Base-by-base conservation (phyloP, 2,329 filamentous ascomycete species). In the Pestalotiopsis sp. region DNA sequence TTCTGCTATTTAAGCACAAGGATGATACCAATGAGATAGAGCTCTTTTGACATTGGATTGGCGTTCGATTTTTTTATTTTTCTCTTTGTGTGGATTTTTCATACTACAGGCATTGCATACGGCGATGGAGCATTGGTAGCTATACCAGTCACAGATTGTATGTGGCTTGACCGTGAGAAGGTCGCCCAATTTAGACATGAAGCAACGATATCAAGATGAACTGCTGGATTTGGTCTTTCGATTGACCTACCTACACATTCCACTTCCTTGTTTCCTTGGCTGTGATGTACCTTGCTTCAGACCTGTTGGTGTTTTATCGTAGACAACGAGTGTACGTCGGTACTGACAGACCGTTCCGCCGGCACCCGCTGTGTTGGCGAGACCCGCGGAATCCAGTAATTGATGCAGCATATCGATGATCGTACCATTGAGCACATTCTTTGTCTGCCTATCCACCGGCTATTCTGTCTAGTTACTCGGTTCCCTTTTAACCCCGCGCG, bases 21-120 rank as follows among this genome's bases (percentile, higher is more conserved):
- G 35, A 63, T 63, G 40, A 44, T 52, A 63, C 60, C 60, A 63
- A 63, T 35, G 20, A 63, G n/a, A 44, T 44, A 63, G 38, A 63
- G n/a, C 22, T 44, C 30, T 63, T 30, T 20, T 22, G 38, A 63
- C 35, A 63, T 52, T 63, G 60, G 60, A 44, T 14, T 24, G 60
- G 60, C 60, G 60, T 63, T 63, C 39, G 5, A 58, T 35, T 52
- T 52, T 44, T 44, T 44, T 13, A 4, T 44, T 44, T 44, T 44
- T 44, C 40, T 52, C 20, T n/a, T 52, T 52, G 17, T 35, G 9
- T 35, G 30, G 6, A 35, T 9, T 52, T 52, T 22, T 52, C 9
- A 9, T 9, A 52, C 17, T n/a, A n/a, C 6, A 52, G 58, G 58
- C 58, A 61, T 61, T 61, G 58, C 58, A 39, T 61, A 38, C 14